Base-by-base conservation (phyloP, 345 rosid genomes). In the Gossypioides kirkii region DNA sequence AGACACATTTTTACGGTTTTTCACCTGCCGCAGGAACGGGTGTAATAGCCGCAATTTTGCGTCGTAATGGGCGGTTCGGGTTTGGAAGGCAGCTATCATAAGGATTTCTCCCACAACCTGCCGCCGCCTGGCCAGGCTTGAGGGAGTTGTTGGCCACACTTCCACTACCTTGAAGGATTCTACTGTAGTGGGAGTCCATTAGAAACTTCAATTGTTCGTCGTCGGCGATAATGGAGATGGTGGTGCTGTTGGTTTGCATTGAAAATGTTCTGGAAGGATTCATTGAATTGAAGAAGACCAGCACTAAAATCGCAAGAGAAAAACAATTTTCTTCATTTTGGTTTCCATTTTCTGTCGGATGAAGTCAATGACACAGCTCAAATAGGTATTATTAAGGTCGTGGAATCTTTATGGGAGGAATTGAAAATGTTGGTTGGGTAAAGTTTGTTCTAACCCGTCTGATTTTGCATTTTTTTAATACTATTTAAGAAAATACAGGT, bases 91-190 rank as follows among this genome's bases (percentile, higher is more conserved):
- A 67, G 56, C 56, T 47, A n/a, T 47, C 58, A 26, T 25, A 67
- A 16, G 71, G 14, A 47, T 6, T 1, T 67, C 43, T 25, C 18
- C 71, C 58, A 26, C 71, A 67, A 16, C 17, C 10, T 25, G 23
- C 16, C 2, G 8, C 42, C 4, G 42, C 1, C n/a, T 25, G 56
- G 26, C 42, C 42, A 2, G 56, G 7, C 9, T 47, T 47, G 9
- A 22, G 23, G 1, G 56, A 4, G 58, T 47, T 67, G 8, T 17
- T 6, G 26, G 18, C 14, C 54, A 47, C 58, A 25, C 41, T 8
- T 67, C 58, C 71, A 28, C 71, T 14, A 49, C 58, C 10, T 47
- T 67, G 71, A 16, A 67, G 71, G 42, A 67, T 67, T 17, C 58
- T 47, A 11, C 62, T 25, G 71, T 32, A 14, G 25, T 67, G 55